Percentiles rank a stretch among this genome's conserved stretches.
Conservation (phyloP, 108 stramenopile genomes). For the Tribonema minus region DNA sequence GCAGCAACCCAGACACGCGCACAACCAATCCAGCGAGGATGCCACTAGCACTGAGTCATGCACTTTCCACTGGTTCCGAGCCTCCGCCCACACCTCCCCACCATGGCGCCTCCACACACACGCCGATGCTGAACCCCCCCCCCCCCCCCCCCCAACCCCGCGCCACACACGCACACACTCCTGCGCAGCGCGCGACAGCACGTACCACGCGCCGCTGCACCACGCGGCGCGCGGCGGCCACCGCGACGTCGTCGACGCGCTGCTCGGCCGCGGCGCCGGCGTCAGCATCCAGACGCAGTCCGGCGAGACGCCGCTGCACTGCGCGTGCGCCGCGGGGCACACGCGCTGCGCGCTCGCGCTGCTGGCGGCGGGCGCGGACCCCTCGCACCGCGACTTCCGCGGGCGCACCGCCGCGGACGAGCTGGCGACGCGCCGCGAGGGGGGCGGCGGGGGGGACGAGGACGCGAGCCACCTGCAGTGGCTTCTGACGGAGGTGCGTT, state of each 20-base stretch:
- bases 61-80: too few relatives aligned
- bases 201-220: conserved; percentile 33
- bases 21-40: too few relatives aligned
- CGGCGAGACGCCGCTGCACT: conserved; percentile 36
- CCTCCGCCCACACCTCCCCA: too few relatives aligned
- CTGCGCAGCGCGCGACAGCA: conserved; percentile 7
- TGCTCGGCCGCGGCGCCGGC: conserved; percentile 12
- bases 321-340: conserved; percentile 12
- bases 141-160: too few relatives aligned
- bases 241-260: conserved; percentile 16
- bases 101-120: too few relatives aligned
- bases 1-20: too few relatives aligned
- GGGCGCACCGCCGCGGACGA: conserved; percentile 30
- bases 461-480: not conserved
- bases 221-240: conserved; percentile 23
- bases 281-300: conserved; percentile 29
- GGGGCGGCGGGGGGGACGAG: too few relatives aligned
- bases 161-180: too few relatives aligned
- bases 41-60: too few relatives aligned
- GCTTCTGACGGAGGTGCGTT: not conserved
- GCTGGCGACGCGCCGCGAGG: not conserved
- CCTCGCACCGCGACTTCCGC: conserved; percentile 17
- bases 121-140: too few relatives aligned
- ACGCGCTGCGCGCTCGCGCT: conserved; percentile 15
- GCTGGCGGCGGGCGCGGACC: conserved; percentile 14